Evolutionary conservation across 1,139 yeast genomes (phyloP).

Genomic region (Kodamaea alishanica): DNA sequence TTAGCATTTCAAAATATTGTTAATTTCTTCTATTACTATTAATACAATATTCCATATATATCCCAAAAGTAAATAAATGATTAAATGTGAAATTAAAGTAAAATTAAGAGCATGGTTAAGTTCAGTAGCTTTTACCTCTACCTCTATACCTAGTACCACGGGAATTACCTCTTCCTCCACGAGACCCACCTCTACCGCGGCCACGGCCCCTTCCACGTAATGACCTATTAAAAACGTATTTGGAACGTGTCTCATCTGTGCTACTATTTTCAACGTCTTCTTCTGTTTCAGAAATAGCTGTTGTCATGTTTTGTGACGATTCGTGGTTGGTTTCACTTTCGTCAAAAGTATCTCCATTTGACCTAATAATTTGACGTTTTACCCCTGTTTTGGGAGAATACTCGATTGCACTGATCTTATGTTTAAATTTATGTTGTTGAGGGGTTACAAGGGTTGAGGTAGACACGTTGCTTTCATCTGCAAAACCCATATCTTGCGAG

Average conservation of each 20-base stretch:
- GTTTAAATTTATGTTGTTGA: neutral
- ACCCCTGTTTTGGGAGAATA: constrained; percentile 14
- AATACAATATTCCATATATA: too few species aligned
- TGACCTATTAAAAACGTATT: constrained; percentile 10
- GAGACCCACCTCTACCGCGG: too few species aligned
- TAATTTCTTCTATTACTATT: too few species aligned
- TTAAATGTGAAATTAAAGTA: too few species aligned
- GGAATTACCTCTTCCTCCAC: constrained; percentile 9
- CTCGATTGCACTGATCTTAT: constrained; percentile 12
- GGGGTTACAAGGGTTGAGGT: too few species aligned
- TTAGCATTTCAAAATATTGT: too few species aligned
- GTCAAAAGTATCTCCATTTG: constrained; percentile 10
- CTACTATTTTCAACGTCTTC: constrained; percentile 11
- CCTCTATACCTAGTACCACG: constrained; percentile 15
- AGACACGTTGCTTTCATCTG: neutral
- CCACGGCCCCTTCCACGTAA: too few species aligned
- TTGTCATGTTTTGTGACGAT: neutral
- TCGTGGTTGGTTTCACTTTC: constrained; percentile 7
- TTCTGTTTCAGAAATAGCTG: constrained; percentile 1
- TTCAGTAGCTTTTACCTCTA: constrained; percentile 16
- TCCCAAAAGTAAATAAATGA: too few species aligned
- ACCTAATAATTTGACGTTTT: constrained; percentile 9
- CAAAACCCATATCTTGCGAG: constrained; percentile 7
- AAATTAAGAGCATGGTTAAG: too few species aligned
- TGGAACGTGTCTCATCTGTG: constrained; percentile 8